These are phyloP conservation scores for Schizochytrium sp. DNA, from an alignment of 108 stramenopile species.

Conservation along the genomic window DNA sequence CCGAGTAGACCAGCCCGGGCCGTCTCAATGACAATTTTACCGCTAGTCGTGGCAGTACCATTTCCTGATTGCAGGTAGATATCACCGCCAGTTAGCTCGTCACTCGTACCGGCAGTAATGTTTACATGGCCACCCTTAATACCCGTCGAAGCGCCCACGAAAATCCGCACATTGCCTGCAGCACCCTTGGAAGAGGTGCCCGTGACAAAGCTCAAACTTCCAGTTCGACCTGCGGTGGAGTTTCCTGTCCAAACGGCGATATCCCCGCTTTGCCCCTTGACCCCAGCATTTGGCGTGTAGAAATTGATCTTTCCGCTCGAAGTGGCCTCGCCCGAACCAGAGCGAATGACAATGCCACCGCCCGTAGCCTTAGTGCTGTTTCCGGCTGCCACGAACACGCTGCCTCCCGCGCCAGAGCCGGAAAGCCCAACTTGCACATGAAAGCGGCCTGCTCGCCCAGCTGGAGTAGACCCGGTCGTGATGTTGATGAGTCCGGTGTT, in stretches of 20 bases:
- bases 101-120: background rate
- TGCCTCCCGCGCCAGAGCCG: slow-evolving; percentile 19
- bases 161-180: background rate
- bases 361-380: slow-evolving; percentile 16
- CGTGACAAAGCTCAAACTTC: background rate
- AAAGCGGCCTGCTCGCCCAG: background rate
- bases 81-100: background rate
- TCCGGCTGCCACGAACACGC: slow-evolving; percentile 10
- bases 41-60: background rate
- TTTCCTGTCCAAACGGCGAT: slow-evolving; percentile 30
- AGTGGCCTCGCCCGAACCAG: slow-evolving; percentile 10
- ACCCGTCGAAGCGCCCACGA: background rate
- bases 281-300: slow-evolving; percentile 33
- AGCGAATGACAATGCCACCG: background rate
- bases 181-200: background rate
- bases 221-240: background rate
- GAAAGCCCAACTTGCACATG: slow-evolving; percentile 13
- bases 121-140: background rate
- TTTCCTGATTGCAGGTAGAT: background rate
- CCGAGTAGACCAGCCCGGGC: background rate
- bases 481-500: slow-evolving; percentile 22
- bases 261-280: slow-evolving; percentile 26
- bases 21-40: background rate
- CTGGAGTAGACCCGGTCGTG: slow-evolving; percentile 27
- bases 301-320: slow-evolving; percentile 18